These are phyloP conservation scores for Pseudogymnoascus sp. DNA, from an alignment of 2,329 filamentous ascomycete genomes.

Conservation along the genomic window DNA sequence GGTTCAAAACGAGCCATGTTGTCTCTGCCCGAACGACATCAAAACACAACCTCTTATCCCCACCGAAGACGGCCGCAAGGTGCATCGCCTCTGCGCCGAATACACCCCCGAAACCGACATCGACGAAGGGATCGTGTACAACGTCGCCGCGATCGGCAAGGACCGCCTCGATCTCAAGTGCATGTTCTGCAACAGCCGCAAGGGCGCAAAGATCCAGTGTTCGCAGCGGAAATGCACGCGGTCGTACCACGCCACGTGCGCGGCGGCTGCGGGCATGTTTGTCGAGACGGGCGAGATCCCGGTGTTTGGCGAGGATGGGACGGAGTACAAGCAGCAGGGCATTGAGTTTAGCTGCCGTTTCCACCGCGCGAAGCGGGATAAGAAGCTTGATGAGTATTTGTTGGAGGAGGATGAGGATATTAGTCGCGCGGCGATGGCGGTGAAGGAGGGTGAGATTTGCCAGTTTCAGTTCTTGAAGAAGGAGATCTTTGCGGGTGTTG, in stretches of 20 bases:
- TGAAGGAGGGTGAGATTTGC: slow-evolving; percentile 68
- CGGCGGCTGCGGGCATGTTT: slow-evolving; percentile 82
- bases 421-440: slow-evolving; percentile 55
- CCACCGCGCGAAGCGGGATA: slow-evolving; percentile 80
- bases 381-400: slow-evolving; percentile 59
- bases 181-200: slow-evolving; percentile 87
- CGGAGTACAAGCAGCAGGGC: slow-evolving; percentile 83
- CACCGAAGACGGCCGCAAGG: slow-evolving; percentile 80
- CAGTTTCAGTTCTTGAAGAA: slow-evolving; percentile 79
- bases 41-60: slow-evolving; percentile 72
- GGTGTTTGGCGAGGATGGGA: slow-evolving; percentile 82
- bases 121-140: slow-evolving; percentile 63
- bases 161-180: slow-evolving; percentile 88
- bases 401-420: slow-evolving; percentile 66
- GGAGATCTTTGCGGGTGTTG: slow-evolving; percentile 83
- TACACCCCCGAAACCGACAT: slow-evolving; percentile 92
- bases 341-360: slow-evolving; percentile 94
- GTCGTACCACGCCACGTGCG: slow-evolving; percentile 92
- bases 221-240: slow-evolving; percentile 89
- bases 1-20: slow-evolving; percentile 68
- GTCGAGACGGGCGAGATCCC: slow-evolving; percentile 81
- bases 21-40: slow-evolving; percentile 86
- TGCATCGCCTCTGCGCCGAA: slow-evolving; percentile 79
- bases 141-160: slow-evolving; percentile 74
- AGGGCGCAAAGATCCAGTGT: slow-evolving; percentile 95